Evolutionary conservation across 768 basidiomycete genomes (phyloP).

Genomic region (Psilocybe tampanensis): DNA sequence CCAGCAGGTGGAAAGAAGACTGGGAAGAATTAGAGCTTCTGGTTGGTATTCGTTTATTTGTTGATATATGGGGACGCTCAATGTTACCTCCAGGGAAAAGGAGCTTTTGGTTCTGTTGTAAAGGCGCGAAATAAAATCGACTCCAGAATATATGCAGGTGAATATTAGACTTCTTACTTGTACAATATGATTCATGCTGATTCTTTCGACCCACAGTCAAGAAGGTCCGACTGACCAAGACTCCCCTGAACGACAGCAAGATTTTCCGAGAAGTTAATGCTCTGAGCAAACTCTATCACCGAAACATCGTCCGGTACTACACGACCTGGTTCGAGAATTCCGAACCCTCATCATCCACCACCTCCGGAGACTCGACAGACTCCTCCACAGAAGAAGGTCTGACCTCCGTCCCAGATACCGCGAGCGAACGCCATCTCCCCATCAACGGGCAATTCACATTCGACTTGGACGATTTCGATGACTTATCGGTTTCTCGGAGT

Average conservation of each 20-base stretch:
- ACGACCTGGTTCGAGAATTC: constrained; percentile 87
- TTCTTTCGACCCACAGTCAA: constrained; percentile 55
- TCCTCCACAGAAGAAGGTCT: constrained; percentile 41
- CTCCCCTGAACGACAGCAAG: constrained; percentile 78
- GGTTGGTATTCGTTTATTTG: constrained; percentile 37
- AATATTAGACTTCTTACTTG: constrained; percentile 17
- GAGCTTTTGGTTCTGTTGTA: constrained; percentile 92
- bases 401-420: constrained; percentile 46
- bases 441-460: constrained; percentile 62
- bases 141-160: constrained; percentile 79
- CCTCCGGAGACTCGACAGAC: constrained; percentile 52
- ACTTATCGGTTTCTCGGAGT: constrained; percentile 55
- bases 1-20: constrained; percentile 89
- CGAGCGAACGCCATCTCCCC: constrained; percentile 35
- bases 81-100: constrained; percentile 63
- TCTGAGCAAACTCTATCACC: constrained; percentile 84
- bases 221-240: constrained; percentile 76
- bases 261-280: constrained; percentile 92
- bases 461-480: constrained; percentile 64
- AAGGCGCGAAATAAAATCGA: constrained; percentile 92
- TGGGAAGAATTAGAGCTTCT: constrained; percentile 92
- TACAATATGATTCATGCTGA: background rate
- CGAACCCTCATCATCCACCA: constrained; percentile 49
- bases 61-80: background rate
- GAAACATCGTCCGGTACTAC: constrained; percentile 90